These are phyloP conservation scores for Daldinia concentrica DNA, from an alignment of 495 filamentous ascomycete genomes.

Conservation along the genomic window DNA sequence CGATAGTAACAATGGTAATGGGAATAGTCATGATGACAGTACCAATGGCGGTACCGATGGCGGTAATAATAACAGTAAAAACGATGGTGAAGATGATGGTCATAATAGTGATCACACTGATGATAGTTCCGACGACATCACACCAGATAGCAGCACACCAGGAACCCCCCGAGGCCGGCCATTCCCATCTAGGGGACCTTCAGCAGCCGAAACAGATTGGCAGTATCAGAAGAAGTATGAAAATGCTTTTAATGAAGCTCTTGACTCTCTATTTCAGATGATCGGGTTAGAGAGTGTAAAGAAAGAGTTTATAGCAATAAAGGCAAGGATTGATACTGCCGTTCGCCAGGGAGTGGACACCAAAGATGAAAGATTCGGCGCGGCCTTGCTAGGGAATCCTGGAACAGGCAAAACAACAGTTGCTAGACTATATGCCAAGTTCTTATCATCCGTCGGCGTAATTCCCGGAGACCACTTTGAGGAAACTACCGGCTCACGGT, in stretches of 20 bases:
- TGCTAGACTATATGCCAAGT: constrained; percentile 77
- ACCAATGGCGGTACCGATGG: background rate
- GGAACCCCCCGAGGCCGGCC: constrained; percentile 10
- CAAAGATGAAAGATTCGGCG: constrained; percentile 67
- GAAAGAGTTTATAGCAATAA: constrained; percentile 68
- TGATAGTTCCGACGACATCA: background rate
- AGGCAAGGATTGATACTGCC: constrained; percentile 70
- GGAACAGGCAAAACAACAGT: constrained; percentile 89
- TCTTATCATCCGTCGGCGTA: constrained; percentile 68
- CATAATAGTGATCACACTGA: background rate
- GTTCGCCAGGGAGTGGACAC: constrained; percentile 66
- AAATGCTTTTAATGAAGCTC: constrained; percentile 46
- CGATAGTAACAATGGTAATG: background rate
- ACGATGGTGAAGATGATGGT: background rate
- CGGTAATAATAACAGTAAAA: background rate
- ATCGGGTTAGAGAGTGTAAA: constrained; percentile 80
- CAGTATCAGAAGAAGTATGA: constrained; percentile 46
- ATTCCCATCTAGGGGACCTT: constrained; percentile 6
- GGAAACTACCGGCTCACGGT: constrained; percentile 74
- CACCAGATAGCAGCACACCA: constrained; percentile 32
- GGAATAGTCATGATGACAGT: background rate
- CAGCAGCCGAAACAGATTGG: constrained; percentile 39
- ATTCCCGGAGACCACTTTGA: constrained; percentile 64
- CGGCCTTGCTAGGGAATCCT: constrained; percentile 78
- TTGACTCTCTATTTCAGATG: constrained; percentile 76